Evolutionary conservation across 305 asterid species (phyloP).

Genomic region (Nicotiana rustica): DNA sequence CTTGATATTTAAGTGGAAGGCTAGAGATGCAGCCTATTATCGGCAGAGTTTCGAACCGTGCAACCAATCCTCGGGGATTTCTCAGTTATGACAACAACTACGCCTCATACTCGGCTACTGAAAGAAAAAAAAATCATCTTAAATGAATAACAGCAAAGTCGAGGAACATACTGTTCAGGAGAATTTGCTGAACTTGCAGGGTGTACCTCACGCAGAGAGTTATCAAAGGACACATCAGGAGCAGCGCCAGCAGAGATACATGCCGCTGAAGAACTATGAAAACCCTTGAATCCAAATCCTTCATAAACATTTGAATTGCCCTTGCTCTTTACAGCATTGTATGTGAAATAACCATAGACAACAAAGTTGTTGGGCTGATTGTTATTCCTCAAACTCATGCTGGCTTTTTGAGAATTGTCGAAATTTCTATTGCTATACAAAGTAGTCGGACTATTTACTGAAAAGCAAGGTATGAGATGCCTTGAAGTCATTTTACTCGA

Average conservation of each 20-base stretch:
- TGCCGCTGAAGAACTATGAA: slow-evolving; percentile 61
- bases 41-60: too few species aligned
- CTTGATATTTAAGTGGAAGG: too few species aligned
- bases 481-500: slow-evolving; percentile 45
- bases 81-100: too few species aligned
- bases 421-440: slow-evolving; percentile 48
- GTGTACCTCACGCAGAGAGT: slow-evolving; percentile 56
- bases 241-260: slow-evolving; percentile 67
- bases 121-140: background rate
- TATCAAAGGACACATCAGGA: slow-evolving; percentile 69
- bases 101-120: too few species aligned
- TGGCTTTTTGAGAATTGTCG: slow-evolving; percentile 54
- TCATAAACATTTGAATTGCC: slow-evolving; percentile 48
- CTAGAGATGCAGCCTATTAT: too few species aligned
- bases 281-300: slow-evolving; percentile 63
- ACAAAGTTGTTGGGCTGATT: slow-evolving; percentile 71
- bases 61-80: too few species aligned
- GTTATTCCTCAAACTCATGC: slow-evolving; percentile 68
- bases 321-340: slow-evolving; percentile 63
- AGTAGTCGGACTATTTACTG: slow-evolving; percentile 49
- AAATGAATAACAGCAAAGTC: slow-evolving; percentile 7
- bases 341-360: slow-evolving; percentile 69
- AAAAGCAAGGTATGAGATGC: slow-evolving; percentile 48
- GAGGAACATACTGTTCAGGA: slow-evolving; percentile 65
- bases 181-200: slow-evolving; percentile 63